Evolutionary conservation across 768 basidiomycete genomes (phyloP).

Genomic region (Sistotremastrum niveocremeum): DNA sequence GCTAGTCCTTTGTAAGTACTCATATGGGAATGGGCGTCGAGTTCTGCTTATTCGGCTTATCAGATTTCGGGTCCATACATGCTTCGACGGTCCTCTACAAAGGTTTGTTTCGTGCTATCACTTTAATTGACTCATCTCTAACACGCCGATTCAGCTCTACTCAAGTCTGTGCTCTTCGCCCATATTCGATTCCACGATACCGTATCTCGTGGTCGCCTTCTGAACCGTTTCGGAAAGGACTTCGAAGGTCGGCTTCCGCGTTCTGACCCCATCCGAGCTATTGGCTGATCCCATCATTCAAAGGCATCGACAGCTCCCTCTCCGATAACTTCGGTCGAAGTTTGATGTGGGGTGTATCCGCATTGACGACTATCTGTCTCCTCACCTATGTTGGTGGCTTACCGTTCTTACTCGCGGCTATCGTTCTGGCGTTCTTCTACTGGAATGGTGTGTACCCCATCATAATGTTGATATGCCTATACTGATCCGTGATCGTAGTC

Average conservation of each 20-base stretch:
- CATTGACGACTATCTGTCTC: constrained; percentile 55
- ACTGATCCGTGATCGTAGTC: constrained; percentile 6
- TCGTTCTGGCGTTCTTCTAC: constrained; percentile 47
- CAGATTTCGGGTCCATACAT: constrained; percentile 66
- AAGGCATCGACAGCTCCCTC: constrained; percentile 70
- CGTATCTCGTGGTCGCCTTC: constrained; percentile 65
- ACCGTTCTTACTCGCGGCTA: constrained; percentile 52
- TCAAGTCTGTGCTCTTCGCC: constrained; percentile 76
- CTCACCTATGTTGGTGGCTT: constrained; percentile 69
- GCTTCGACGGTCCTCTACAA: constrained; percentile 71
- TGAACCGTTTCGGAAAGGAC: constrained; percentile 84
- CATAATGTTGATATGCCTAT: constrained; percentile 16
- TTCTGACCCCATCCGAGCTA: constrained; percentile 14
- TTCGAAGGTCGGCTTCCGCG: constrained; percentile 46
- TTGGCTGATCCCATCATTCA: constrained; percentile 17
- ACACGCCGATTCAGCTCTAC: constrained; percentile 11
- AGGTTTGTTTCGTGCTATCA: constrained; percentile 22
- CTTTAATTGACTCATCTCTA: not conserved
- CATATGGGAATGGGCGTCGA: not conserved
- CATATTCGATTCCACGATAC: constrained; percentile 91
- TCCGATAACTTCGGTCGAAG: constrained; percentile 81
- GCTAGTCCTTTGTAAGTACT: constrained; percentile 53
- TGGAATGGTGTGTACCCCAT: constrained; percentile 41
- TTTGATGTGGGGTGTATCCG: constrained; percentile 55
- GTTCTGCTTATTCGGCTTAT: constrained; percentile 4